A percentile compares a stretch with the other conserved stretches of the same genome.
Conservation (phyloP, 257 asterid species). For the Lycium barbarum region DNA sequence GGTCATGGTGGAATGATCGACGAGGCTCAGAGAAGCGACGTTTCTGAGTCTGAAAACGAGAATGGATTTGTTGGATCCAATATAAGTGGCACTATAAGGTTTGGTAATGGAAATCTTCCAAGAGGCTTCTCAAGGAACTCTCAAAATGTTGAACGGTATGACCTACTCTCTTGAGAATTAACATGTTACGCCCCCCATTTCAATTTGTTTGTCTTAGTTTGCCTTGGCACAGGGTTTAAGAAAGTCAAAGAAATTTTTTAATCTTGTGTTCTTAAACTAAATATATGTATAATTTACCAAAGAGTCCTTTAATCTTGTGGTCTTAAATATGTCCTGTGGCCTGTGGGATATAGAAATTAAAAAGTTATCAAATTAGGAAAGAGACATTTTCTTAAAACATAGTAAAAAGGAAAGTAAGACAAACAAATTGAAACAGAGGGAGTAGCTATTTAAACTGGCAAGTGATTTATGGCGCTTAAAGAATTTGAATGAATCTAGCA, state of each 20-base stretch:
- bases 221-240: too few species aligned
- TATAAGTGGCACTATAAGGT: constrained; percentile 43
- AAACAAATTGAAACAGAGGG: too few species aligned
- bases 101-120: constrained; percentile 58
- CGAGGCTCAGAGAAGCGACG: constrained; percentile 54
- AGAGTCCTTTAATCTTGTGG: too few species aligned
- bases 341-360: too few species aligned
- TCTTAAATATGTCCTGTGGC: too few species aligned
- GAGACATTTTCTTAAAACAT: too few species aligned
- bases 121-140: constrained; percentile 63
- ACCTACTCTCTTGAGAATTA: neutral
- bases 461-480: neutral
- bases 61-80: constrained; percentile 44
- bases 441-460: neutral
- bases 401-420: too few species aligned
- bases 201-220: too few species aligned
- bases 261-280: too few species aligned
- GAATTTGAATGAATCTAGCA: neutral
- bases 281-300: too few species aligned
- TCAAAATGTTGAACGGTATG: constrained; percentile 86
- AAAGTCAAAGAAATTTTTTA: too few species aligned
- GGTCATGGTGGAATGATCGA: constrained; percentile 44
- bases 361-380: too few species aligned
- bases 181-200: neutral
- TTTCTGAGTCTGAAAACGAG: constrained; percentile 63